Conservation (phyloP, 2,329 filamentous ascomycete genomes). For the Mollisia scopiformis region DNA sequence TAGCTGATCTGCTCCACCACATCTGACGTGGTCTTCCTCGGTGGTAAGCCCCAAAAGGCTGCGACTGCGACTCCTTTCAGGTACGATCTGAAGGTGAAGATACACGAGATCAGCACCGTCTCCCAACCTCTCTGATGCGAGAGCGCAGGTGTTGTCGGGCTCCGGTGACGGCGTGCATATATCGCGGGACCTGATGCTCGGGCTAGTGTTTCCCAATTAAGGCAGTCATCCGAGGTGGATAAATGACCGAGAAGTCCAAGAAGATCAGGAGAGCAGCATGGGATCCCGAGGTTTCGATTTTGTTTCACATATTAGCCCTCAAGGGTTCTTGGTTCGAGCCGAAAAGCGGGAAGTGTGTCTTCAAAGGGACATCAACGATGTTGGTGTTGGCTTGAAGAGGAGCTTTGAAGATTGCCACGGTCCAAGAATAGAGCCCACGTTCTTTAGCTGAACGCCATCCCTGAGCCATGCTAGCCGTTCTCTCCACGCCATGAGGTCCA, state of each 20-base stretch:
- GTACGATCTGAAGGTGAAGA: constrained; percentile 16
- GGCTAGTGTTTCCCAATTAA: constrained; percentile 7
- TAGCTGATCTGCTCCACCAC: neutral
- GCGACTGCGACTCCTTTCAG: constrained; percentile 18
- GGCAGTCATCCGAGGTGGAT: constrained; percentile 16
- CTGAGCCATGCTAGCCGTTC: neutral
- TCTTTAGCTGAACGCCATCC: constrained; percentile 9
- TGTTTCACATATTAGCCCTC: constrained; percentile 20
- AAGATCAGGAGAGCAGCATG: neutral
- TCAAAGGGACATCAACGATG: neutral
- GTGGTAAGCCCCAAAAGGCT: neutral
- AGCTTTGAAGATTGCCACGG: no score
- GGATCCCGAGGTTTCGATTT: constrained; percentile 21
- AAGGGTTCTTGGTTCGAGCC: neutral
- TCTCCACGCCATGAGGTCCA: neutral
- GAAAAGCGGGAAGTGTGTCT: neutral
- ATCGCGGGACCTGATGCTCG: neutral
- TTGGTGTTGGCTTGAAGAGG: neutral
- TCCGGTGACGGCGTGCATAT: neutral
- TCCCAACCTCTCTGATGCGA: neutral
- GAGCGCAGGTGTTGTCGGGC: neutral
- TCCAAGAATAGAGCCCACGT: constrained; percentile 25
- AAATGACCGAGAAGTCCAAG: neutral
- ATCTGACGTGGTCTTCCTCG: neutral
- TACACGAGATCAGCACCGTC: neutral